Conservation (phyloP, 331 rosid species). For the Saraca asoca region DNA sequence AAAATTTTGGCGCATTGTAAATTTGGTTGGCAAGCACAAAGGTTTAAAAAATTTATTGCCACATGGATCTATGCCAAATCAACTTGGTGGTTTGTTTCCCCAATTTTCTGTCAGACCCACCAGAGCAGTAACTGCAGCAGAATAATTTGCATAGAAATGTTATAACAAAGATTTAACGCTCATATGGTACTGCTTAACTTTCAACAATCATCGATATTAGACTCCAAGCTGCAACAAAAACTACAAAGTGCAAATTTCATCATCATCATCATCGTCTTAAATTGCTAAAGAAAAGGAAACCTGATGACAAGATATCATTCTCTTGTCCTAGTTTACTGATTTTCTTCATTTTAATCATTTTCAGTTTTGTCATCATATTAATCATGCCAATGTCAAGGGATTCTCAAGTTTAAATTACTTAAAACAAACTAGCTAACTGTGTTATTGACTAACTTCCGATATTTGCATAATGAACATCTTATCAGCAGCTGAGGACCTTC, state of each 20-base stretch:
- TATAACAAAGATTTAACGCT: too few relatives aligned
- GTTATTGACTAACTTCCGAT: not conserved
- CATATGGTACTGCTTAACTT: too few relatives aligned
- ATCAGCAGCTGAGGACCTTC: slow-evolving; percentile 20
- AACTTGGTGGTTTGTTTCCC: slow-evolving; percentile 21
- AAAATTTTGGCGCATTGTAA: too few relatives aligned
- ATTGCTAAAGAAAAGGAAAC: not conserved
- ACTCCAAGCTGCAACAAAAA: too few relatives aligned
- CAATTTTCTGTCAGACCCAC: not conserved
- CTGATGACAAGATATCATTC: not conserved
- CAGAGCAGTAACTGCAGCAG: slow-evolving; percentile 22
- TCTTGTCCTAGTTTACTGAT: not conserved
- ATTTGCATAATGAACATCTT: not conserved
- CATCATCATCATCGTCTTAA: not conserved
- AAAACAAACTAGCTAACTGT: not conserved
- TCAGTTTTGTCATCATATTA: not conserved
- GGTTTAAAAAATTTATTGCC: too few relatives aligned
- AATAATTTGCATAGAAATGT: too few relatives aligned
- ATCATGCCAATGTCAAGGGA: slow-evolving; percentile 12
- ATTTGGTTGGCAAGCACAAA: too few relatives aligned
- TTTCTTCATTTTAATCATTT: not conserved
- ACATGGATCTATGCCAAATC: slow-evolving; percentile 35
- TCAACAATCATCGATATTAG: too few relatives aligned
- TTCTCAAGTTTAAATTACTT: not conserved
- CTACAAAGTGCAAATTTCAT: too few relatives aligned